Base-by-base conservation (phyloP, 208 protist genomes). In the Angomonas deanei region DNA sequence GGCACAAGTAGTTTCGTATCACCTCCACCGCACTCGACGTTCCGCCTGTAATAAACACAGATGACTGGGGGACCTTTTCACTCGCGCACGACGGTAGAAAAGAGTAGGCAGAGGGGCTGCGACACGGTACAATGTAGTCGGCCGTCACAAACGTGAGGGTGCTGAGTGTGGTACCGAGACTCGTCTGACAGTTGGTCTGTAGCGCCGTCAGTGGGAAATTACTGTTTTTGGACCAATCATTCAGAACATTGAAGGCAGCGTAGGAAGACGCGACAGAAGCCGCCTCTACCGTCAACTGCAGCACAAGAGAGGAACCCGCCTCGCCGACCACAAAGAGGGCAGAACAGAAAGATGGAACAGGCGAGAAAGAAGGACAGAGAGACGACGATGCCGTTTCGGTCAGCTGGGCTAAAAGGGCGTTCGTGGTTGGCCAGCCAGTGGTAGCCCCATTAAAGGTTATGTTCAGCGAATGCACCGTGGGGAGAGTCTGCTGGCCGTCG, bases 251-350 rank as follows among this genome's bases (percentile, higher is more conserved):
- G 28, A 71, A 76, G 10, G 67, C 42, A 19, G 23, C 50, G 24
- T 36, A 70, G 3, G 64, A 62, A 27, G 52, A 59, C 1, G 28
- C 55, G 1, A 57, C 34, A 4, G 59, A 70, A 38, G 36, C 58
- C 1, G 69, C 72, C 17, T 76, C 72, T 0, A 75, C 67, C 49
- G 67, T 64, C 49, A 89, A 58, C 26, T 89, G 70, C 61, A 92
- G 30, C 11, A 65, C 66, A 27, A 86, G 27, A 1, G 52, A 19
- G 30, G 55, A 68, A 0, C 19, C 10, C 2, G 31, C 66, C 0
- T 65, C 66, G 15, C 21, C 15, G n/a, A 70, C 71, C 38, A 92
- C 64, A 56, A 84, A 85, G 1, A 66, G 70, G 10, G 17, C 32
- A 42, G 82, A 88, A 42, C 17, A 23, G 19, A n/a, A n/a, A n/a